These are phyloP conservation scores for Haplosporangium gracile DNA, from an alignment of 192 early-diverging fungal genomes.

Conservation along the genomic window DNA sequence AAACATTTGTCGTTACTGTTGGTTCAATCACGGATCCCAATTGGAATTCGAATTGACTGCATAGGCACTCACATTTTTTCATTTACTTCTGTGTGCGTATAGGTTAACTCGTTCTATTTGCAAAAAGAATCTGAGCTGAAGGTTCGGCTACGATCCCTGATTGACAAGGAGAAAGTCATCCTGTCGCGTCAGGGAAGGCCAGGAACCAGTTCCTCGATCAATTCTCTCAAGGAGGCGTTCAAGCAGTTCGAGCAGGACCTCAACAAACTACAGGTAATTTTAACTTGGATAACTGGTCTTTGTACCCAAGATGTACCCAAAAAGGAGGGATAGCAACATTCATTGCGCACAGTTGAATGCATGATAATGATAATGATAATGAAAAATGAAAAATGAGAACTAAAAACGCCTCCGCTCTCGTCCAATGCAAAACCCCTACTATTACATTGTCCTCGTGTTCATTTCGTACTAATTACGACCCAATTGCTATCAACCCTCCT, in stretches of 20 bases:
- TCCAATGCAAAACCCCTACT: background rate
- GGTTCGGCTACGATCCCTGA: slow-evolving; percentile 85
- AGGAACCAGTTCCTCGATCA: slow-evolving; percentile 68
- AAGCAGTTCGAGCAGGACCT: slow-evolving; percentile 92
- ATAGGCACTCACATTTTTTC: background rate
- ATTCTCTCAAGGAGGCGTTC: slow-evolving; percentile 90
- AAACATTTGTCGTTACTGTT: background rate
- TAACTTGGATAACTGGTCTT: background rate
- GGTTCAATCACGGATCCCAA: background rate
- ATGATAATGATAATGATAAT: background rate
- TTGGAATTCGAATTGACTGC: background rate
- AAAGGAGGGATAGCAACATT: no score
- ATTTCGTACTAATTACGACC: background rate
- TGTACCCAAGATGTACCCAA: no score
- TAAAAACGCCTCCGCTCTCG: background rate
- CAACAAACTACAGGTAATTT: slow-evolving; percentile 90
- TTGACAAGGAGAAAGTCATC: slow-evolving; percentile 81
- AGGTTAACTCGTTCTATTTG: slow-evolving; percentile 96
- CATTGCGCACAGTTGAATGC: background rate
- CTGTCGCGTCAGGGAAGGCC: slow-evolving; percentile 66
- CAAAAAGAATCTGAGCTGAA: slow-evolving; percentile 96
- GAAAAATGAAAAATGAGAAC: background rate
- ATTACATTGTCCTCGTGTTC: background rate
- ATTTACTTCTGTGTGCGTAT: background rate
- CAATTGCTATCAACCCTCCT: background rate